Evolutionary conservation across 1,284 basidiomycete species (phyloP).

Genomic region (Porodaedalea pini): DNA sequence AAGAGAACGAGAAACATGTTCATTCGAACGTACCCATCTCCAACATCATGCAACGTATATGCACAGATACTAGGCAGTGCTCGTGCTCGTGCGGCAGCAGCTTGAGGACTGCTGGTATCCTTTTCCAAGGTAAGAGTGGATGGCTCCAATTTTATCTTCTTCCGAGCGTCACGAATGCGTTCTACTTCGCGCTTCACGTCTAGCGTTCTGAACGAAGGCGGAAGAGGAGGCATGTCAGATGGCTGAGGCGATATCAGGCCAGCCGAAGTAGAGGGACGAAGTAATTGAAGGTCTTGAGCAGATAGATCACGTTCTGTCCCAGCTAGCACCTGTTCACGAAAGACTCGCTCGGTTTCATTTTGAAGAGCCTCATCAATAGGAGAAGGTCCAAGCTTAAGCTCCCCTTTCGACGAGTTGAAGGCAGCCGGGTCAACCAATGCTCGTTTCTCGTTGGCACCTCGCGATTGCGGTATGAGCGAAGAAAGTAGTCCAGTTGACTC

Average conservation of each 20-base stretch:
- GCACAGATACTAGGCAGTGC: conserved; percentile 88
- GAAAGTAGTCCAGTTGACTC: conserved; percentile 79
- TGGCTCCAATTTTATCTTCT: conserved; percentile 85
- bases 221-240: conserved; percentile 75
- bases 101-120: conserved; percentile 58
- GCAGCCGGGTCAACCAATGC: conserved; percentile 53
- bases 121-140: conserved; percentile 48
- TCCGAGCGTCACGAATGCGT: conserved; percentile 84
- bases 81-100: conserved; percentile 49
- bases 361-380: conserved; percentile 77
- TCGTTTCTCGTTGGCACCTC: conserved; percentile 37
- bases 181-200: conserved; percentile 94
- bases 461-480: conserved; percentile 65
- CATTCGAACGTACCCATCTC: conserved; percentile 71
- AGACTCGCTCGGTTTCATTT: conserved; percentile 71
- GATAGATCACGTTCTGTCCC: conserved; percentile 59
- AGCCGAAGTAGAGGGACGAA: conserved; percentile 43
- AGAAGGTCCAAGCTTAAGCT: conserved; percentile 80
- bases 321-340: conserved; percentile 64
- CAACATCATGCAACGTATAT: conserved; percentile 88
- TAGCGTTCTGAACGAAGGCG: conserved; percentile 77
- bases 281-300: conserved; percentile 57
- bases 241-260: conserved; percentile 64
- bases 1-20: neutral
- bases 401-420: conserved; percentile 71